Percentiles rank a stretch among this genome's conserved stretches.
Evolutionary conservation across 2,329 filamentous ascomycete species (phyloP).

Genomic region (Colletotrichum siamense): DNA sequence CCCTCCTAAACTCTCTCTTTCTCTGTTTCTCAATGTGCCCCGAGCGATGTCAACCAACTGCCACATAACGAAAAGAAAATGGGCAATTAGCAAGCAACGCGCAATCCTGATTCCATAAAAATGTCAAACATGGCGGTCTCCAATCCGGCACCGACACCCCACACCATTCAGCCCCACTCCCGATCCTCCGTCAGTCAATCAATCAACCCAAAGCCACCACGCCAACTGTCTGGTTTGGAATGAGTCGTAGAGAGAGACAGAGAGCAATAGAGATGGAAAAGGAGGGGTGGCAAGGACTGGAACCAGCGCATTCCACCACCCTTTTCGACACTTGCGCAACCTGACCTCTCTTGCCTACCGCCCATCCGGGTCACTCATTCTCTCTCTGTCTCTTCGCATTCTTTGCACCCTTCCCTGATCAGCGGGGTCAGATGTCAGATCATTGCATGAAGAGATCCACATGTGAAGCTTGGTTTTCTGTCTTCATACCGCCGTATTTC

Average conservation of each 20-base stretch:
- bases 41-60: not conserved
- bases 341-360: not conserved
- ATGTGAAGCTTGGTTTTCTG: constrained; percentile 10
- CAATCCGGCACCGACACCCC: not conserved
- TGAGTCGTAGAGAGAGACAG: not conserved
- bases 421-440: constrained; percentile 17
- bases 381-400: not conserved
- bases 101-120: not conserved
- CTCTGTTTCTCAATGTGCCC: not conserved
- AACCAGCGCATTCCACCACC: not conserved
- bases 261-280: not conserved
- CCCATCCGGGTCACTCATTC: not conserved
- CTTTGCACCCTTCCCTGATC: not conserved
- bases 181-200: not conserved
- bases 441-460: constrained; percentile 13
- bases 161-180: not conserved
- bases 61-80: not conserved
- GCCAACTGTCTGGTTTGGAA: not conserved
- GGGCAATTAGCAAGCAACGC: not conserved
- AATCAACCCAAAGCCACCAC: not conserved
- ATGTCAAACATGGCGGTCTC: not conserved
- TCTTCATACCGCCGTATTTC: not conserved
- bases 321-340: not conserved
- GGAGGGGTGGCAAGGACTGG: not conserved
- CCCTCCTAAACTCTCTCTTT: not conserved